These are phyloP conservation scores for Balansia obtecta DNA, from an alignment of 2,329 filamentous ascomycete genomes.

Conservation along the genomic window DNA sequence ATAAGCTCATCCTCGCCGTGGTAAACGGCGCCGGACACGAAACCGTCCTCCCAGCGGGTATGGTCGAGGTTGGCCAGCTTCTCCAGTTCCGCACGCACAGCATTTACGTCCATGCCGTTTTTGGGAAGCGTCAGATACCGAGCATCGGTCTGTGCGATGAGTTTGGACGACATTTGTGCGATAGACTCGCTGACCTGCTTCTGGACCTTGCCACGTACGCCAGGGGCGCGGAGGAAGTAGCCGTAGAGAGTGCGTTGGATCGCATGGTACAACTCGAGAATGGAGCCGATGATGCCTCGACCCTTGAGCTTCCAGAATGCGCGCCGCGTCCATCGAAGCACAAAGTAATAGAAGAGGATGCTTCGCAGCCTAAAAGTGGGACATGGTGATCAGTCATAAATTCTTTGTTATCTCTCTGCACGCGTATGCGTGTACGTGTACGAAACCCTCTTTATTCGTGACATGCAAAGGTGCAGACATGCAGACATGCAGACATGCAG, in stretches of 20 bases:
- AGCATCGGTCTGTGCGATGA: conserved; percentile 61
- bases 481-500: neutral
- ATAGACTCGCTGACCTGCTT: conserved; percentile 73
- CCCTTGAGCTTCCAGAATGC: conserved; percentile 77
- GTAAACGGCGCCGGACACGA: conserved; percentile 89
- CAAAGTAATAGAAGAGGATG: conserved; percentile 77
- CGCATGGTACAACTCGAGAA: conserved; percentile 61
- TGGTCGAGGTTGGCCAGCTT: conserved; percentile 78
- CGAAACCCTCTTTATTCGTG: neutral
- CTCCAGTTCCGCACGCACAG: conserved; percentile 67
- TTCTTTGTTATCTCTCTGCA: neutral
- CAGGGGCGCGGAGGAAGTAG: conserved; percentile 73
- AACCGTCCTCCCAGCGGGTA: conserved; percentile 92
- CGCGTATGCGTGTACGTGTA: neutral
- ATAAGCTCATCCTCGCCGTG: conserved; percentile 78
- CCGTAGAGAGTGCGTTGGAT: conserved; percentile 66
- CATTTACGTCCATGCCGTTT: conserved; percentile 70
- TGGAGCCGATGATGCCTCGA: conserved; percentile 70
- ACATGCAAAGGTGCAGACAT: neutral
- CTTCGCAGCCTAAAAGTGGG: conserved; percentile 53
- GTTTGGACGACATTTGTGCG: conserved; percentile 68
- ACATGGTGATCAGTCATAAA: neutral
- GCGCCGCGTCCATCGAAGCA: conserved; percentile 71
- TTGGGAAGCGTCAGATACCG: conserved; percentile 68
- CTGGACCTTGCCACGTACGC: conserved; percentile 75